A percentile compares a stretch with the other conserved stretches of the same genome.
These are phyloP conservation scores for Beauveria sp. DNA, from an alignment of 2,329 filamentous ascomycete species.

Conservation along the genomic window DNA sequence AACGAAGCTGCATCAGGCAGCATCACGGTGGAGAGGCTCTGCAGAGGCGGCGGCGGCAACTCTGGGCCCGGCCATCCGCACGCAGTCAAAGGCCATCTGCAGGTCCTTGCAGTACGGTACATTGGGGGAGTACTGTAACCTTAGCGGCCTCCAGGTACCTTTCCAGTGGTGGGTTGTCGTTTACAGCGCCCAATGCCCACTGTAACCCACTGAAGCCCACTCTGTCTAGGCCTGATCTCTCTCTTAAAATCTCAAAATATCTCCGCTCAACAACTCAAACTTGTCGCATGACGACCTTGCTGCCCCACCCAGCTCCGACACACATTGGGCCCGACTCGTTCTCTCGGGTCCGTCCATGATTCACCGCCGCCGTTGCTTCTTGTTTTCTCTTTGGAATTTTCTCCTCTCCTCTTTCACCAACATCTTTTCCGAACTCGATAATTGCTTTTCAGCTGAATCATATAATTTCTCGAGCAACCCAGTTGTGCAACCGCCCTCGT, in stretches of 20 bases:
- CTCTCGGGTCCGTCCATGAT: background rate
- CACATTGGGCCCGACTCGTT: background rate
- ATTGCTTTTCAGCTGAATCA: too few relatives aligned
- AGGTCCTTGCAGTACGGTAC: background rate
- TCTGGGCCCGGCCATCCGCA: background rate
- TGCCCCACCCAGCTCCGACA: constrained; percentile 6
- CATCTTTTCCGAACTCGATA: background rate
- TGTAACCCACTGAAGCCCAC: background rate
- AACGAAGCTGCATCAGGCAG: background rate
- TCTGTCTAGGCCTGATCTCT: background rate
- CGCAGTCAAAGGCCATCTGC: background rate
- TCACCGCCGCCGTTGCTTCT: constrained; percentile 3
- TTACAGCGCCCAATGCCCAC: background rate
- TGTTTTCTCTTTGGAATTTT: background rate
- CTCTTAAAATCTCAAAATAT: background rate
- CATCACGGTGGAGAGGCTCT: background rate
- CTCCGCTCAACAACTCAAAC: background rate
- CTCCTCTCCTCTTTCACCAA: background rate
- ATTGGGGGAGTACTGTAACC: background rate
- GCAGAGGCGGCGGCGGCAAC: background rate
- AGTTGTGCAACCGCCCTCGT: background rate
- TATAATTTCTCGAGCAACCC: too few relatives aligned
- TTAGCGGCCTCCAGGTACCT: background rate
- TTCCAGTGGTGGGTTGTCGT: background rate
- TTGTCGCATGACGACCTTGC: constrained; percentile 10